phyloP scores from a whole-genome alignment of 164 flowering plant species.

The Saururus chinensis region DNA sequence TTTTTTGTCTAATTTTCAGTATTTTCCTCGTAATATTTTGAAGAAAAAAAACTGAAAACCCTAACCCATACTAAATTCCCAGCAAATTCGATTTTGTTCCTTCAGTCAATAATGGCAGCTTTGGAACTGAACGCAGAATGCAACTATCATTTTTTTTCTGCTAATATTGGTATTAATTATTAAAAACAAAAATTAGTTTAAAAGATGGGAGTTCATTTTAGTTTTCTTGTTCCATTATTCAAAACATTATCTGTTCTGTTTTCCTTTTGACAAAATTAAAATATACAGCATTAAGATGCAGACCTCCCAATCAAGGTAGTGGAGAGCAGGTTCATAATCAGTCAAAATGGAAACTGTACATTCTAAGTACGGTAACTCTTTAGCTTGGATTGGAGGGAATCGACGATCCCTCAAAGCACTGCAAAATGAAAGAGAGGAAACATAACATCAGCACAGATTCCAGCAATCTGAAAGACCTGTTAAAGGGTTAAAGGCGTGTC shows the following conservation, averaged over 20 bases:
- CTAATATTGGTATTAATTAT: no score
- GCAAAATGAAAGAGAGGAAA: constrained; percentile 18
- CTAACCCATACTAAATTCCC: neutral
- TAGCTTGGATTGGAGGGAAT: constrained; percentile 88
- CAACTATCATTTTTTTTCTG: neutral
- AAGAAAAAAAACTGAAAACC: no score
- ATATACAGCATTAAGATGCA: constrained; percentile 1
- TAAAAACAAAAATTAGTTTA: neutral
- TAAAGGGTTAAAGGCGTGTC: no score
- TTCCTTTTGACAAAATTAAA: neutral
- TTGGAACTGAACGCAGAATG: neutral
- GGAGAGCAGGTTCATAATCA: constrained; percentile 67
- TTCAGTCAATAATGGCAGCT: neutral
- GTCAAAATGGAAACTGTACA: constrained; percentile 91
- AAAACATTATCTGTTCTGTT: neutral
- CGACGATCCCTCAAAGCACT: constrained; percentile 94
- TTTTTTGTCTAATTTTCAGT: no score
- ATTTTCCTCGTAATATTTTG: no score
- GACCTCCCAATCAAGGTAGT: constrained; percentile 99
- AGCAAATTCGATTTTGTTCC: neutral
- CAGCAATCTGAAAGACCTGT: neutral
- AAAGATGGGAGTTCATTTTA: neutral
- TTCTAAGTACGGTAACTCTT: constrained; percentile 82
- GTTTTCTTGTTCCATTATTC: neutral
- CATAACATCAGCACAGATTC: neutral